phyloP scores from a whole-genome alignment of 2,329 filamentous ascomycete species.

The Penicillium psychrosexuale region DNA sequence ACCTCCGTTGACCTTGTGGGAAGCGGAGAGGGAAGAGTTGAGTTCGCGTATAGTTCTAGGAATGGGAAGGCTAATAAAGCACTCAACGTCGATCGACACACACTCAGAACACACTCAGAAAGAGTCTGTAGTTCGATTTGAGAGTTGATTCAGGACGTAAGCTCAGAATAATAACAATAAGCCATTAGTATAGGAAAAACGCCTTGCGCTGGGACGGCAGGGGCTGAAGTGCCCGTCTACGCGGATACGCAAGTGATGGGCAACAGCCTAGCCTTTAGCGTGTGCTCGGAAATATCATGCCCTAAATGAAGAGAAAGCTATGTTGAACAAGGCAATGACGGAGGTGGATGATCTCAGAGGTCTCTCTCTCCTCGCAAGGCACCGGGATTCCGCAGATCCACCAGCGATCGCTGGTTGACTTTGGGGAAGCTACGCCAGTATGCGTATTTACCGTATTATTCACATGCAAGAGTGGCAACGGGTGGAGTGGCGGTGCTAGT shows the following conservation, averaged over 20 bases:
- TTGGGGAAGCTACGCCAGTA: slow-evolving; percentile 6
- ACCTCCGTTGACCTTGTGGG: slow-evolving; percentile 2
- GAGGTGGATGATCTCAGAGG: neutral
- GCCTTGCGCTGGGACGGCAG: slow-evolving; percentile 12
- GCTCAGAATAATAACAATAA: neutral
- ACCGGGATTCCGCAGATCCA: slow-evolving; percentile 8
- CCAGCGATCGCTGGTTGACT: neutral
- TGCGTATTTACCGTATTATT: neutral
- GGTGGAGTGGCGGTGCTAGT: neutral
- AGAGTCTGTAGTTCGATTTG: neutral
- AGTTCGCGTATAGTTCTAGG: neutral
- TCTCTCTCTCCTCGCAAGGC: slow-evolving; percentile 4
- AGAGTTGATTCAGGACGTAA: neutral
- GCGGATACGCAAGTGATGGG: neutral
- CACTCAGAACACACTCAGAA: neutral
- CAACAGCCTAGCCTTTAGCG: slow-evolving; percentile 1
- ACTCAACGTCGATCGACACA: neutral
- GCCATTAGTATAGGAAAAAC: slow-evolving; percentile 9
- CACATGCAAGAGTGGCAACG: neutral
- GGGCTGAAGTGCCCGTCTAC: neutral
- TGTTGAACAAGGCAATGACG: neutral
- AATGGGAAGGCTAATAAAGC: neutral
- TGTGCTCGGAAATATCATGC: neutral
- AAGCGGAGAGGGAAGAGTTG: neutral
- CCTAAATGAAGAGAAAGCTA: neutral